Conservation (phyloP, 495 filamentous ascomycete genomes). For the Antarctomyces pellizariae region DNA sequence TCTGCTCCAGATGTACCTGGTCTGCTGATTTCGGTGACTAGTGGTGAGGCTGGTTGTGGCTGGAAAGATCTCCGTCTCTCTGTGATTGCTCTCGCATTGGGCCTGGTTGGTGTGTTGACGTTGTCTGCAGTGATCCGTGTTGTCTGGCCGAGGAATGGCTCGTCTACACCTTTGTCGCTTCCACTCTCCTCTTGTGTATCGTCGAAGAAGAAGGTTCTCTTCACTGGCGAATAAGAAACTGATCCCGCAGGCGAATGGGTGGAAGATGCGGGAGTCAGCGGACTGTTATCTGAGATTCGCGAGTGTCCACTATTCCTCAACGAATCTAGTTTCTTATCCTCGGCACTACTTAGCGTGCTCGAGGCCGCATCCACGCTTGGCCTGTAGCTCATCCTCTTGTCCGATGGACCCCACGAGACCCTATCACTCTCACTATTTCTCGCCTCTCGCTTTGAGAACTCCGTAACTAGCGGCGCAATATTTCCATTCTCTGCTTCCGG, state of each 20-base stretch:
- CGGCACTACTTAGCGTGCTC: too few relatives aligned
- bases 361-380: too few relatives aligned
- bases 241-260: conserved; percentile 38
- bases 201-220: conserved; percentile 29
- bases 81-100: conserved; percentile 26
- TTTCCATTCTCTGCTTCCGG: conserved; percentile 32
- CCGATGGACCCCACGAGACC: conserved; percentile 26
- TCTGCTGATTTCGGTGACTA: too few relatives aligned
- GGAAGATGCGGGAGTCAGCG: conserved; percentile 14
- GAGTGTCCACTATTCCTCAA: too few relatives aligned
- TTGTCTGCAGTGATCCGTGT: conserved; percentile 21
- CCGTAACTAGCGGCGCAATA: conserved; percentile 15
- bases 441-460: conserved; percentile 17
- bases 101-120: conserved; percentile 20
- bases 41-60: too few relatives aligned
- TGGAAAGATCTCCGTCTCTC: conserved; percentile 29
- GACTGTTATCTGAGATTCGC: conserved; percentile 17
- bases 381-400: conserved; percentile 24
- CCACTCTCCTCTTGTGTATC: too few relatives aligned
- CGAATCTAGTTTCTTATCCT: too few relatives aligned
- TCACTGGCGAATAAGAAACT: conserved; percentile 26
- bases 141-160: too few relatives aligned
- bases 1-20: too few relatives aligned
- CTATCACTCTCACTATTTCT: conserved; percentile 26
- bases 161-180: too few relatives aligned